Evolutionary conservation across 78 protist species (phyloP).

Genomic region (Guillardia theta): DNA sequence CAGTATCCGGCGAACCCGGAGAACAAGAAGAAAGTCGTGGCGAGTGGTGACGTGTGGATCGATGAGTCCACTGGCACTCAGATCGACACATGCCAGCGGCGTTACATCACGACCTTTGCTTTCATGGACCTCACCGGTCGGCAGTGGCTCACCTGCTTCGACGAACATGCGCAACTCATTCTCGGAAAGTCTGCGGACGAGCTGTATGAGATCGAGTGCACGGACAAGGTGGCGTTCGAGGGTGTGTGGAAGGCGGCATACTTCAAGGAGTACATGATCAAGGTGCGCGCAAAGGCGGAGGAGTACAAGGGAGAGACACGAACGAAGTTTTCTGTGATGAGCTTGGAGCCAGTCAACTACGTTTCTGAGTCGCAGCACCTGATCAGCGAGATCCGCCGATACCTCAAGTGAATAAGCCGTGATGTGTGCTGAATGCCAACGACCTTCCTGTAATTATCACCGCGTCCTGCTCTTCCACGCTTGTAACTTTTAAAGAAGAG

Average conservation of each 20-base stretch:
- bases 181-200: not conserved
- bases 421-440: too few relatives aligned
- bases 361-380: too few relatives aligned
- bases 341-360: too few relatives aligned
- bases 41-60: not conserved
- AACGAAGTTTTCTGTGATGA: too few relatives aligned
- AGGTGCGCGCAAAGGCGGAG: slow-evolving; percentile 31
- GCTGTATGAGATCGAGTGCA: not conserved
- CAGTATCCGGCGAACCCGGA: slow-evolving; percentile 12
- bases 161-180: not conserved
- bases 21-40: not conserved
- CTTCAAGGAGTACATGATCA: not conserved
- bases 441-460: too few relatives aligned
- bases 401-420: too few relatives aligned
- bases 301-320: too few relatives aligned
- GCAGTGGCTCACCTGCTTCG: not conserved
- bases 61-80: not conserved
- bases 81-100: not conserved
- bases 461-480: too few relatives aligned
- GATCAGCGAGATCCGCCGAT: too few relatives aligned
- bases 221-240: not conserved
- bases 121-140: not conserved
- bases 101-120: not conserved
- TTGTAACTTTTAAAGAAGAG: too few relatives aligned
- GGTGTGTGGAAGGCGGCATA: not conserved